phyloP scores from a whole-genome alignment of 305 asterid genomes.

The Rubia occidens region DNA sequence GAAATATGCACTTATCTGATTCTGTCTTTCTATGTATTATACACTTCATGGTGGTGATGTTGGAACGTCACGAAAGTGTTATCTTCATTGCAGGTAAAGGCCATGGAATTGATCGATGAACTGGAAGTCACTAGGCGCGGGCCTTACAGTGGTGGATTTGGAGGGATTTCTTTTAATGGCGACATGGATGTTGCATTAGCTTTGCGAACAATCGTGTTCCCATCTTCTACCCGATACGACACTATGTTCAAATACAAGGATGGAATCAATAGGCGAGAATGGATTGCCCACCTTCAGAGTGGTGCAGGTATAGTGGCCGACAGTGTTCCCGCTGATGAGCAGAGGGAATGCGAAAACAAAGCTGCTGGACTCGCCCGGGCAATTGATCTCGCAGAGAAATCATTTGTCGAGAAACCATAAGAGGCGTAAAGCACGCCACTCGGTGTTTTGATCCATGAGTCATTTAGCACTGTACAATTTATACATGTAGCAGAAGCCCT shows the following conservation, averaged over 20 bases:
- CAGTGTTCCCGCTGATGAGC: conserved; percentile 87
- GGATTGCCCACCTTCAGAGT: conserved; percentile 91
- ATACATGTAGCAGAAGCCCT: neutral
- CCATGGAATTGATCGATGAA: conserved; percentile 85
- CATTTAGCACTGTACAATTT: neutral
- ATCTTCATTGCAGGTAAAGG: conserved; percentile 52
- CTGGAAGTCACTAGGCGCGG: conserved; percentile 81
- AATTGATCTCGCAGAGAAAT: conserved; percentile 88
- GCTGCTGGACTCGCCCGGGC: conserved; percentile 90
- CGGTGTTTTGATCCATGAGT: neutral
- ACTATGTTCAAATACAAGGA: conserved; percentile 71
- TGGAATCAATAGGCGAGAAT: conserved; percentile 45
- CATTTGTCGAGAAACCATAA: conserved; percentile 50
- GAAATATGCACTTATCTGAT: no score
- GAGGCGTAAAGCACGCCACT: neutral
- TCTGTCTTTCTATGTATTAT: no score
- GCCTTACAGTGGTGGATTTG: conserved; percentile 94
- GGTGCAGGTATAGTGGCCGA: conserved; percentile 96
- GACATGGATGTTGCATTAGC: conserved; percentile 93
- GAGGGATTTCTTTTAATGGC: conserved; percentile 80
- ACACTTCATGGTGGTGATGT: neutral
- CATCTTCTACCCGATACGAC: conserved; percentile 54
- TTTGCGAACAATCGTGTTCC: conserved; percentile 80
- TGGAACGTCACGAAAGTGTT: neutral
- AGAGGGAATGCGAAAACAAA: conserved; percentile 83